Evolutionary conservation across 1,139 yeast species (phyloP), one percentile per base, ranked within the genome.

Genomic region (Komagataea norvegica): DNA sequence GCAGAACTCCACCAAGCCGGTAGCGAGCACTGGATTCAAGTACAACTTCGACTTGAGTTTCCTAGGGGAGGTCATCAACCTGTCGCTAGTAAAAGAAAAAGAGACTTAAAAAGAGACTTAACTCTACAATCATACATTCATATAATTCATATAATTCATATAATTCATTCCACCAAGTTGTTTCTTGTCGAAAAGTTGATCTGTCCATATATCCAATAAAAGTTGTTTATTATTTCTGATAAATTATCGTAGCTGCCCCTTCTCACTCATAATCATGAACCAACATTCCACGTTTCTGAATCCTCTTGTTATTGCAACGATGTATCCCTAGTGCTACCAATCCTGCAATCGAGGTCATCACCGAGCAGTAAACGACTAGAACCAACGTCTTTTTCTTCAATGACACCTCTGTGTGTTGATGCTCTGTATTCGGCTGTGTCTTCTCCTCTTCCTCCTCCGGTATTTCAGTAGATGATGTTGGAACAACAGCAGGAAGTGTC

Each of bases 311-410:
- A 21, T 36, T 36, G 14, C 32, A 26, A 6, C 11, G 11, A n/a
- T 25, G 31, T 7, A 40, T 6, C 21, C 16, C 30, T 11, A 21
- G 21, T 2, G 41, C 39, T 14, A 25, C 29, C 6, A 31, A 6
- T 7, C 34, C 31, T 5, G 35, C 31, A 16, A 37, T 7, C 3
- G 36, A 25, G 4, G 32, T 19, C 37, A 34, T 31, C 3, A 40
- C 27, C 2, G 30, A 16, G 21, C 40, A 40, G 25, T 42, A 42
- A 7, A 29, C 19, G 3, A 27, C 11, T 11, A 39, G 26, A 8
- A 39, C 42, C 4, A 29, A 9, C 1, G 28, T 29, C 25, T 39
- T 19, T 8, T 32, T 30, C 27, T 36, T 35, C 3, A 38, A 26
- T 8, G 36, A 13, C 9, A 32, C 33, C 6, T 19, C 28, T 4